These are phyloP conservation scores for Fusarium gaditjirri DNA, from an alignment of 2,329 filamentous ascomycete species.

Conservation along the genomic window DNA sequence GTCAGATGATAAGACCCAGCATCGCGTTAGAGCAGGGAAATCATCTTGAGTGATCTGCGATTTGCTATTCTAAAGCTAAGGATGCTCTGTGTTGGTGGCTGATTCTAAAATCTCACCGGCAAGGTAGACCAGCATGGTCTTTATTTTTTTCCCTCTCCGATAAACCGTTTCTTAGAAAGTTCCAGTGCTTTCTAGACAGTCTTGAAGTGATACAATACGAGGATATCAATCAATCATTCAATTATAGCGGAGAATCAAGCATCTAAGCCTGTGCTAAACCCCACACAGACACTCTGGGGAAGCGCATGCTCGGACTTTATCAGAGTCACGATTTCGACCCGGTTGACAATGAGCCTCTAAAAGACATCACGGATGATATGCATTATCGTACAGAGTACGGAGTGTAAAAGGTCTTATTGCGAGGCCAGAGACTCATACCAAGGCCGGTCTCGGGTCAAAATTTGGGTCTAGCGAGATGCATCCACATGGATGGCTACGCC, in stretches of 20 bases:
- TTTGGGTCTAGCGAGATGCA: constrained; percentile 8
- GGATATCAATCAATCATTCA: neutral
- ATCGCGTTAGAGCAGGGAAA: constrained; percentile 6
- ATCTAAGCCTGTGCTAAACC: constrained; percentile 2
- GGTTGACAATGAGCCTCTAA: neutral
- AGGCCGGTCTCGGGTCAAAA: constrained; percentile 40
- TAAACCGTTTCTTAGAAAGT: constrained; percentile 29
- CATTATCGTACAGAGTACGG: neutral
- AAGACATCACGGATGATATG: neutral
- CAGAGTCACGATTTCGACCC: constrained; percentile 2
- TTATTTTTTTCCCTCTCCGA: constrained; percentile 15
- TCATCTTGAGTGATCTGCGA: constrained; percentile 33
- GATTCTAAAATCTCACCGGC: constrained; percentile 35
- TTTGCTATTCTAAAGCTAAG: constrained; percentile 7
- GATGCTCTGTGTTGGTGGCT: constrained; percentile 25
- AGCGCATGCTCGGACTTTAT: constrained; percentile 1
- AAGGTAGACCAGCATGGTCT: neutral
- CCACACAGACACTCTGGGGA: constrained; percentile 3
- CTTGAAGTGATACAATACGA: neutral
- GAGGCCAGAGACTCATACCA: neutral
- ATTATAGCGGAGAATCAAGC: neutral
- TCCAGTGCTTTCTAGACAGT: constrained; percentile 35
- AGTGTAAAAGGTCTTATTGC: neutral
- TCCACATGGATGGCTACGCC: constrained; percentile 35
- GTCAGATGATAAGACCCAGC: constrained; percentile 19